These are phyloP conservation scores for Solanum raphanifolium DNA, from an alignment of 257 asterid genomes.

Conservation along the genomic window DNA sequence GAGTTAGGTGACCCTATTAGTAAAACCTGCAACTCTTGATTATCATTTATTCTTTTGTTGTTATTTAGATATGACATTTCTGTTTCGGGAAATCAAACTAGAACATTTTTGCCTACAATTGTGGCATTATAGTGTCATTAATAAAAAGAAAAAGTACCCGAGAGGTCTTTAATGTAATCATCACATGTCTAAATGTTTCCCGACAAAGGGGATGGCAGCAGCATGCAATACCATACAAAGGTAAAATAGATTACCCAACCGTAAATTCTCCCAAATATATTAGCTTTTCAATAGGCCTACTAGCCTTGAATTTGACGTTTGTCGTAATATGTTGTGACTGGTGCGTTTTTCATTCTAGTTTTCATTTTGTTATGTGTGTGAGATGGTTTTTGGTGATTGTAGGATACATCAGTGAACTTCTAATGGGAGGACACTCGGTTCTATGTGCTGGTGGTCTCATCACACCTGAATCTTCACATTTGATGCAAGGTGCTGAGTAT, in stretches of 20 bases:
- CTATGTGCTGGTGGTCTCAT: conserved; percentile 18
- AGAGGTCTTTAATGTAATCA: not conserved
- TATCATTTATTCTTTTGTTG: not conserved
- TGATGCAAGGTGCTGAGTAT: conserved; percentile 7
- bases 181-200: too few species aligned
- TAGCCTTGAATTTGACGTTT: not conserved
- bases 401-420: not conserved
- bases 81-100: not conserved
- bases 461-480: conserved; percentile 13
- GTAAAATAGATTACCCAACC: not conserved
- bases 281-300: too few species aligned
- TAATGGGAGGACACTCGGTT: conserved; percentile 30
- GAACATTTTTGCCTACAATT: not conserved
- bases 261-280: not conserved
- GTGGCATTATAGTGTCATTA: not conserved
- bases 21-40: not conserved
- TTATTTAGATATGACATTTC: not conserved
- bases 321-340: too few species aligned
- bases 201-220: too few species aligned
- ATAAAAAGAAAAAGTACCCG: not conserved
- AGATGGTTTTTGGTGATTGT: not conserved
- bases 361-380: not conserved
- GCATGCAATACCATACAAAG: not conserved
- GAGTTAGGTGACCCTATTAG: not conserved
- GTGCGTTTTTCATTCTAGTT: not conserved